Evolutionary conservation across 768 basidiomycete genomes (phyloP), one percentile per base, ranked within the genome.

Genomic region (Tremella mesenterica): DNA sequence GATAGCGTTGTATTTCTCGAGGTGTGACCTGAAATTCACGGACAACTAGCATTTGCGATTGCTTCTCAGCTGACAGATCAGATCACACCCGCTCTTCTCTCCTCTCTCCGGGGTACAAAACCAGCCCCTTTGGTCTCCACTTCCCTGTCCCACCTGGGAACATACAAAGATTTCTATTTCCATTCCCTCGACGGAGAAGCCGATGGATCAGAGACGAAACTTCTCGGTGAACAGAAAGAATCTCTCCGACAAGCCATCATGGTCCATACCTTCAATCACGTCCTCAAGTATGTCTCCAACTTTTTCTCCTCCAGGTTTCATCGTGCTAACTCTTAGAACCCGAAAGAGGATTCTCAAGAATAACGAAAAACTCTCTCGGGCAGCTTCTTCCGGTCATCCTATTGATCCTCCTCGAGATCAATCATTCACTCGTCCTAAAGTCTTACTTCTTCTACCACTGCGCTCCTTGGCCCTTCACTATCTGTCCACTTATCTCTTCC

Each of bases 371-470:
- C 78, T 96, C n/a, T 79, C 86, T 0, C 81, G 83, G 58, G 81
- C 83, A 9, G 57, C 65, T 13, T 41, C 59, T 16, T 49, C 56
- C 38, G 46, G 50, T 27, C 74, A 75, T 6, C 76, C 81, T 21
- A 77, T 80, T 1, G 79, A 87, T 13, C 65, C 74, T 13, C 64
- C 69, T 34, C 88, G 88, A 75, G 95, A 99, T 68, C 95, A 97
- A 79, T 93, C 93, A 25, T 97, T 96, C 75, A 95, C 92, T 6
- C 86, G 95, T 4, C 93, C 95, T 9, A 91, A 93, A 18, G 78
- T 93, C 26, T 85, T 99, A 43, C 76, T 99, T 58, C 82, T 97
- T 53, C 80, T 92, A 9, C 95, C 95, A 1, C 90, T 96, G 77
- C 89, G 95, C 45, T 88, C 88, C 34, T 84, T 83, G 46, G 92